Conservation (phyloP, 305 asterid genomes). For the Fraxinus platypoda region DNA sequence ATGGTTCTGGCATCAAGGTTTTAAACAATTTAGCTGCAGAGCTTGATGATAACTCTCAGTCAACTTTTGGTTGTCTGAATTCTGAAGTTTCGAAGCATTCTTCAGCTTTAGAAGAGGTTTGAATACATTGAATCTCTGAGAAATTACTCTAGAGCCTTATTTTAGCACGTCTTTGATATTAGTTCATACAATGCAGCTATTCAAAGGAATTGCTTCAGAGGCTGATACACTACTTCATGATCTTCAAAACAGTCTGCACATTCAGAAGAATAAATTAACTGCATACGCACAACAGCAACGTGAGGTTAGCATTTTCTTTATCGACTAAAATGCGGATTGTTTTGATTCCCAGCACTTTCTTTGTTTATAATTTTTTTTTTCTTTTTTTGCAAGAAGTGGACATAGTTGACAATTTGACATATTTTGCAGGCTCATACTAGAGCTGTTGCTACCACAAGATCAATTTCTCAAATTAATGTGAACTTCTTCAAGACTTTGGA, state of each 20-base stretch:
- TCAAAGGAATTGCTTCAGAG: conserved; percentile 26
- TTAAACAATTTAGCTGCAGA: conserved; percentile 45
- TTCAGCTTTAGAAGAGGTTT: conserved; percentile 31
- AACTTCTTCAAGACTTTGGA: conserved; percentile 45
- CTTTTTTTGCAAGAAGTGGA: background rate
- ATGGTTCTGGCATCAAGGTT: conserved; percentile 30
- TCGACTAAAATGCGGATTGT: background rate
- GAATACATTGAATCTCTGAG: background rate
- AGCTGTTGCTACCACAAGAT: conserved; percentile 38
- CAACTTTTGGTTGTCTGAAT: conserved; percentile 38
- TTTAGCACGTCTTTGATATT: background rate
- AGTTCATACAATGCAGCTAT: conserved; percentile 23
- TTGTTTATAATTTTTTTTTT: background rate
- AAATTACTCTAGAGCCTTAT: background rate
- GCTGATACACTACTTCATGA: conserved; percentile 31
- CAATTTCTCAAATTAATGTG: conserved; percentile 39
- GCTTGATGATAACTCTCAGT: conserved; percentile 36
- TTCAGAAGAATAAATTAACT: conserved; percentile 30
- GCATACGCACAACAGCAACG: conserved; percentile 39
- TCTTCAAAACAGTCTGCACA: conserved; percentile 35
- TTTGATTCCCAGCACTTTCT: background rate
- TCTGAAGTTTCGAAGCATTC: conserved; percentile 44
- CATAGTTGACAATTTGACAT: background rate
- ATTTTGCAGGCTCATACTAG: conserved; percentile 39
- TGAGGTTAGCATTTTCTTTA: conserved; percentile 32